Percentiles rank a stretch among this genome's conserved stretches.
These are phyloP conservation scores for Papiliotrema flavescens DNA, from an alignment of 1,284 basidiomycete genomes.

Conservation along the genomic window DNA sequence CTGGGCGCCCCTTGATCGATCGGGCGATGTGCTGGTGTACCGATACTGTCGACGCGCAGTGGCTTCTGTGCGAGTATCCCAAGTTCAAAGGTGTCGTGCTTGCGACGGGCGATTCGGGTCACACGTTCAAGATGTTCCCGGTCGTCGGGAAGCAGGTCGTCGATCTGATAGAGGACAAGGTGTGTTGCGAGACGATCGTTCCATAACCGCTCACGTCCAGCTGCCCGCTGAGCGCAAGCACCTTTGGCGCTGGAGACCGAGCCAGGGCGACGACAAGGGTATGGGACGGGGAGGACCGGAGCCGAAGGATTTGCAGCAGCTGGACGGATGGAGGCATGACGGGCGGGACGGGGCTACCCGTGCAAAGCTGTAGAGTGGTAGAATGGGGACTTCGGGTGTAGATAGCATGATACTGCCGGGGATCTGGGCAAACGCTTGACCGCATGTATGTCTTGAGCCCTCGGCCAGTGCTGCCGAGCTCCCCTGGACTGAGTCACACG, in stretches of 20 bases:
- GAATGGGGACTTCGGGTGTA: no score
- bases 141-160: slow-evolving; percentile 44
- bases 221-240: slow-evolving; percentile 26
- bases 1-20: slow-evolving; percentile 26
- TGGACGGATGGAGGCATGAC: slow-evolving; percentile 31
- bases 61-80: slow-evolving; percentile 36
- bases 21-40: slow-evolving; percentile 44
- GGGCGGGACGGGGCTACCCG: not conserved
- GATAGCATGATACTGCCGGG: no score
- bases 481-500: no score
- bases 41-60: slow-evolving; percentile 36
- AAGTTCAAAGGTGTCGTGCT: slow-evolving; percentile 28
- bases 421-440: no score
- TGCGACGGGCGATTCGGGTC: slow-evolving; percentile 32
- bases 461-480: no score
- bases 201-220: not conserved
- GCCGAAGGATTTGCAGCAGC: slow-evolving; percentile 24
- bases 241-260: slow-evolving; percentile 36
- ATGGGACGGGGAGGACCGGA: slow-evolving; percentile 13
- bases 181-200: not conserved
- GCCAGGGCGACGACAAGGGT: slow-evolving; percentile 19
- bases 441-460: no score
- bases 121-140: slow-evolving; percentile 47
- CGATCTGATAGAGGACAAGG: slow-evolving; percentile 38
- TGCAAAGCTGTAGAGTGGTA: no score